Percentiles rank a stretch among this genome's conserved stretches.
Conservation (phyloP, 2,329 filamentous ascomycete genomes). For the Colletotrichum caudatum region DNA sequence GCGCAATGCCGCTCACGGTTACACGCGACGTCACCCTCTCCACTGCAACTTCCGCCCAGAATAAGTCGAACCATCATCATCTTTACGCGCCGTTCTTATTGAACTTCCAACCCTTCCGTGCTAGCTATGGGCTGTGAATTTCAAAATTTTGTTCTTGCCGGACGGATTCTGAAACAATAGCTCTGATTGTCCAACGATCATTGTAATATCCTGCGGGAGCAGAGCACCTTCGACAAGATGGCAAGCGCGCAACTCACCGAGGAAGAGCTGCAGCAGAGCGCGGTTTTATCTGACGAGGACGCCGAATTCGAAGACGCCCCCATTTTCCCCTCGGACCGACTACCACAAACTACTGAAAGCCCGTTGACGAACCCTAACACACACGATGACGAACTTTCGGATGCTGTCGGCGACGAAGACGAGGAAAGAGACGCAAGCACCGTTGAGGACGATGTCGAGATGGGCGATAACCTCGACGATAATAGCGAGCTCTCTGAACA, state of each 20-base stretch:
- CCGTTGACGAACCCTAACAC: constrained; percentile 20
- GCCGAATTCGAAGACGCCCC: constrained; percentile 56
- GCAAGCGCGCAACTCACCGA: constrained; percentile 66
- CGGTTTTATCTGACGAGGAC: constrained; percentile 62
- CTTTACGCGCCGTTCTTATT: constrained; percentile 1
- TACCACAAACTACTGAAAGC: constrained; percentile 40
- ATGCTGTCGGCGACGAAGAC: constrained; percentile 37
- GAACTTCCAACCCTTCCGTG: background rate
- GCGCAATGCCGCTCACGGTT: background rate
- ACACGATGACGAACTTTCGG: constrained; percentile 29
- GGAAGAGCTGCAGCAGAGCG: constrained; percentile 69
- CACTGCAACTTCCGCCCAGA: background rate
- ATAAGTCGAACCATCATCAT: background rate
- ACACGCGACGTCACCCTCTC: constrained; percentile 7
- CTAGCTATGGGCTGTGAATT: constrained; percentile 31
- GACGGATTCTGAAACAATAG: constrained; percentile 7
- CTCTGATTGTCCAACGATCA: background rate
- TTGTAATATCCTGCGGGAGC: background rate
- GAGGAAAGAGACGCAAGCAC: constrained; percentile 44
- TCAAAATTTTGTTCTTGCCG: constrained; percentile 1
- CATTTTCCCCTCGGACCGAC: constrained; percentile 44
- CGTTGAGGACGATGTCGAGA: constrained; percentile 51
- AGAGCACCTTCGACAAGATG: constrained; percentile 50
- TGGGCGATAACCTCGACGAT: constrained; percentile 49
- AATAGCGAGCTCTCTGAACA: constrained; percentile 54